These are phyloP conservation scores for Leccinum holopus DNA, from an alignment of 1,284 basidiomycete genomes.

Conservation along the genomic window DNA sequence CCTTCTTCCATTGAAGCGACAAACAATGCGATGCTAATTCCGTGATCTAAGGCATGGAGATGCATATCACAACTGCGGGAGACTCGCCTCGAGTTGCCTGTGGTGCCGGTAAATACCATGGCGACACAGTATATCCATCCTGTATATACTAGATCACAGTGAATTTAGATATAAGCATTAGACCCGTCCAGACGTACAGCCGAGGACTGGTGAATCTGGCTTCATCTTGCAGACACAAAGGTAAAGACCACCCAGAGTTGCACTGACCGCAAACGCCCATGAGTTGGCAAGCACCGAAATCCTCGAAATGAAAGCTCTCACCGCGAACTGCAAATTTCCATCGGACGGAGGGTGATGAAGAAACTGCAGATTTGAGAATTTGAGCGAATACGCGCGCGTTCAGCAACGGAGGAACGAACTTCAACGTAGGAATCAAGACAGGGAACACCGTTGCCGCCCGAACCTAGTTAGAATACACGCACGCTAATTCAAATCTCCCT, in stretches of 20 bases:
- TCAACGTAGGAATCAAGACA: conserved; percentile 93
- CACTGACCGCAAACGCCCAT: conserved; percentile 30
- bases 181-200: conserved; percentile 41
- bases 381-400: background rate
- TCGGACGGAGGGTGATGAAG: conserved; percentile 58
- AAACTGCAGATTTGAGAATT: conserved; percentile 50
- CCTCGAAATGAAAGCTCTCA: conserved; percentile 28
- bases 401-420: background rate
- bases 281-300: background rate
- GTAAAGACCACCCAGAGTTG: conserved; percentile 59
- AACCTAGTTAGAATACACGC: conserved; percentile 48
- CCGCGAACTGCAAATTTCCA: conserved; percentile 62
- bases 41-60: background rate
- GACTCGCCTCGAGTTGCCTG: conserved; percentile 53
- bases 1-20: conserved; percentile 53
- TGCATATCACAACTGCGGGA: background rate
- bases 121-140: conserved; percentile 64
- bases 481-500: background rate
- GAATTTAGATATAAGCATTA: background rate
- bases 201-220: conserved; percentile 51
- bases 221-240: conserved; percentile 69
- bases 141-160: conserved; percentile 43
- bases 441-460: conserved; percentile 96
- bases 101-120: conserved; percentile 61
- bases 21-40: conserved; percentile 50